These are phyloP conservation scores for Sphagnum contortum DNA, from an alignment of 225 moss, liverwort and hornwort species.

Conservation along the genomic window DNA sequence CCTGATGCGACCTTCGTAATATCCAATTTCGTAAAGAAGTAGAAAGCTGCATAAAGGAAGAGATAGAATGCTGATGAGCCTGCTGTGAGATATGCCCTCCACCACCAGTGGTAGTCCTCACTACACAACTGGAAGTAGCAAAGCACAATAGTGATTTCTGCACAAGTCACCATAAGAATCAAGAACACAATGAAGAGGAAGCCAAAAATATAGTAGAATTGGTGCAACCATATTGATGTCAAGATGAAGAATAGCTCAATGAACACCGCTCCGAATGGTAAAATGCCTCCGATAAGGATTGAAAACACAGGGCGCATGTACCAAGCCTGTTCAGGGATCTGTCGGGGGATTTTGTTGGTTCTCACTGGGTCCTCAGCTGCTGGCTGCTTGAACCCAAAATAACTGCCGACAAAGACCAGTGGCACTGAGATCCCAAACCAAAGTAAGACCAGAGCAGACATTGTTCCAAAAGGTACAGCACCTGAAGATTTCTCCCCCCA, in stretches of 20 bases:
- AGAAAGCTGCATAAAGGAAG: conserved; percentile 47
- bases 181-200: conserved; percentile 56
- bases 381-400: conserved; percentile 51
- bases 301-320: conserved; percentile 59
- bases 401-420: conserved; percentile 45
- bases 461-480: conserved; percentile 53
- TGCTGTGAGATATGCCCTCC: conserved; percentile 49
- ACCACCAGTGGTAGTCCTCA: conserved; percentile 62
- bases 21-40: conserved; percentile 48
- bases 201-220: conserved; percentile 54
- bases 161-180: conserved; percentile 50
- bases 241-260: conserved; percentile 55
- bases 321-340: conserved; percentile 57
- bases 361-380: conserved; percentile 44
- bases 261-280: conserved; percentile 55
- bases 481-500: conserved; percentile 57
- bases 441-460: conserved; percentile 50
- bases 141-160: conserved; percentile 51
- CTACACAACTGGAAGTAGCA: conserved; percentile 62
- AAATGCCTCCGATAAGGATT: conserved; percentile 47
- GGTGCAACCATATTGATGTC: conserved; percentile 53
- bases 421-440: conserved; percentile 61
- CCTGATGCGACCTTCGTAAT: conserved; percentile 46
- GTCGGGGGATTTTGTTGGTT: conserved; percentile 54
- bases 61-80: conserved; percentile 52